These are phyloP conservation scores for Gremmenia infestans DNA, from an alignment of 2,329 filamentous ascomycete species.

Conservation along the genomic window DNA sequence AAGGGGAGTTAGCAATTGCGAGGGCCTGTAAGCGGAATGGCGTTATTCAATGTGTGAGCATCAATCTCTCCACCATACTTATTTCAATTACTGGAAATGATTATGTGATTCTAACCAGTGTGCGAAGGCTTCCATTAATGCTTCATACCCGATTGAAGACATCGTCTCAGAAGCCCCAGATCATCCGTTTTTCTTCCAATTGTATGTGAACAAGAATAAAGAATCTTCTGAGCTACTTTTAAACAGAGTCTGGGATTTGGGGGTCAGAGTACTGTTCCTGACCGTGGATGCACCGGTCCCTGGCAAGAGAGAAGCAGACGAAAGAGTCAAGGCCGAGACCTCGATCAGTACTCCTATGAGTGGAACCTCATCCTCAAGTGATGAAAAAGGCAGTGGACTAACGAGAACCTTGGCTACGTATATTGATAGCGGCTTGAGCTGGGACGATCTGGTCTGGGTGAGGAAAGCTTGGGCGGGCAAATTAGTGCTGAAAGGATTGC, in stretches of 20 bases:
- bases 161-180: slow-evolving; percentile 32
- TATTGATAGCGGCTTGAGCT: slow-evolving; percentile 46
- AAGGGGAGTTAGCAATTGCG: slow-evolving; percentile 56
- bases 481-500: slow-evolving; percentile 57
- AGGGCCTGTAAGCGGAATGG: slow-evolving; percentile 43
- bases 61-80: not conserved
- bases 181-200: slow-evolving; percentile 45
- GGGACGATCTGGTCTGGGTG: slow-evolving; percentile 51
- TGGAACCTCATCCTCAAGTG: slow-evolving; percentile 41
- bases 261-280: slow-evolving; percentile 47
- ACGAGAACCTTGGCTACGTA: slow-evolving; percentile 48
- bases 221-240: slow-evolving; percentile 44
- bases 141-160: slow-evolving; percentile 49
- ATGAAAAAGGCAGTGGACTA: slow-evolving; percentile 47
- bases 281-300: slow-evolving; percentile 52
- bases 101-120: too few relatives aligned
- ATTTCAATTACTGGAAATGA: too few relatives aligned
- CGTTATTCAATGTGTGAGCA: slow-evolving; percentile 53
- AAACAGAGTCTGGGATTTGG: slow-evolving; percentile 37
- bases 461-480: slow-evolving; percentile 36
- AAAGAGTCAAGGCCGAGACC: slow-evolving; percentile 38
- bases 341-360: slow-evolving; percentile 42
- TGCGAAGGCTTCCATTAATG: slow-evolving; percentile 40
- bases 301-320: slow-evolving; percentile 45
- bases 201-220: slow-evolving; percentile 53